phyloP scores from a whole-genome alignment of 225 moss, liverwort and hornwort genomes.

The Pleurozium schreberi region DNA sequence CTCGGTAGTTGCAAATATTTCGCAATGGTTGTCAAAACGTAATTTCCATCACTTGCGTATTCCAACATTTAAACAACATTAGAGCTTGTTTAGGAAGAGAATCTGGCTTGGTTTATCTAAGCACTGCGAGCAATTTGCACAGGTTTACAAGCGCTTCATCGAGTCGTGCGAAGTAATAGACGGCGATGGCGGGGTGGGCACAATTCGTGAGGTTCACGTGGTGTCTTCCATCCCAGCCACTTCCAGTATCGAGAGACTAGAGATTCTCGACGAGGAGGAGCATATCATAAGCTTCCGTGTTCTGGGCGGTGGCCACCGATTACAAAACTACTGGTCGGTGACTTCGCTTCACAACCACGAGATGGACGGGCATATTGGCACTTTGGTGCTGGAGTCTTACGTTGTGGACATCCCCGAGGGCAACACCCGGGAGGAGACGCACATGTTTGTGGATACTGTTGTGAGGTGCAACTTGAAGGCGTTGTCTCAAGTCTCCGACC shows the following conservation, averaged over 20 bases:
- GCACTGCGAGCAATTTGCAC: not conserved
- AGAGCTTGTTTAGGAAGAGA: not conserved
- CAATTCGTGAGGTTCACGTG: conserved; percentile 26
- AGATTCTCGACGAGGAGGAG: conserved; percentile 32
- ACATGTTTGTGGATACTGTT: conserved; percentile 32
- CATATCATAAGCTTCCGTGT: conserved; percentile 40
- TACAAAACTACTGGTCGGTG: conserved; percentile 47
- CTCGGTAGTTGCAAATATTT: not conserved
- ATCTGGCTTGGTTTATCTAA: not conserved
- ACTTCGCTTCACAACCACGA: conserved; percentile 28
- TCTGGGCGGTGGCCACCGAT: conserved; percentile 32
- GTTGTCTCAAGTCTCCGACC: conserved; percentile 22
- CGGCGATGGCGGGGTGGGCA: conserved; percentile 40
- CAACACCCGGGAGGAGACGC: conserved; percentile 42
- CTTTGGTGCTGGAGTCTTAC: conserved; percentile 47
- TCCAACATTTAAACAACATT: not conserved
- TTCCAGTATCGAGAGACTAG: conserved; percentile 37
- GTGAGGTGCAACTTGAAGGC: conserved; percentile 47
- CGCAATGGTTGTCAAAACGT: not conserved
- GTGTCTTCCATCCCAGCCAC: conserved; percentile 43
- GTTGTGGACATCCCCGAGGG: conserved; percentile 49
- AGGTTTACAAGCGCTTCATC: conserved; percentile 41
- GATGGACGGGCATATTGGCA: conserved; percentile 18
- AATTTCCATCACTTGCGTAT: not conserved
- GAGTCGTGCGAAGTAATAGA: conserved; percentile 19